Evolutionary conservation across 2,329 filamentous ascomycete species (phyloP).

Genomic region (Xylaria sp.): DNA sequence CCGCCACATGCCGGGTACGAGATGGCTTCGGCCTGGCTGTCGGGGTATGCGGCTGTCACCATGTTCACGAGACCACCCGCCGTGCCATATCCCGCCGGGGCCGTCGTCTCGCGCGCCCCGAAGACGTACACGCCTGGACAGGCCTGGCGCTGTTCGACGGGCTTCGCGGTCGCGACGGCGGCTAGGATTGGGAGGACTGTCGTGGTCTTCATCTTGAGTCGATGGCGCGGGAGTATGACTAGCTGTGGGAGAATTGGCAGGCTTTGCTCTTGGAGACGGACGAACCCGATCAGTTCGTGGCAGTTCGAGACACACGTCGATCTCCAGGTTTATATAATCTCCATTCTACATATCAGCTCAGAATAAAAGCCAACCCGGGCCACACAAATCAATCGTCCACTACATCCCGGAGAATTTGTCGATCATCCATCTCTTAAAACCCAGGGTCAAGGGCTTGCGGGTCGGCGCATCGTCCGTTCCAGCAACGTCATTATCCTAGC

Average conservation of each 20-base stretch:
- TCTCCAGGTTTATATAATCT: slow-evolving; percentile 17
- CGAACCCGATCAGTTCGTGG: not conserved
- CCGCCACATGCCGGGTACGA: slow-evolving; percentile 68
- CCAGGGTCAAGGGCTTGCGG: not conserved
- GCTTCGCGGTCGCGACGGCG: slow-evolving; percentile 24
- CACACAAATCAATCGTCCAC: not conserved
- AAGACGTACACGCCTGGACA: slow-evolving; percentile 37
- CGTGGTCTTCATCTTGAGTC: slow-evolving; percentile 18
- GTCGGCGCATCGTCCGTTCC: slow-evolving; percentile 1
- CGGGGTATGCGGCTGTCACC: slow-evolving; percentile 46
- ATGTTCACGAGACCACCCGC: slow-evolving; percentile 36
- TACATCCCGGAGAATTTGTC: not conserved
- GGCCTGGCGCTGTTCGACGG: slow-evolving; percentile 26
- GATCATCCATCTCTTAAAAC: not conserved
- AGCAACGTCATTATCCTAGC: not conserved
- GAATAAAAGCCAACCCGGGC: too few relatives aligned
- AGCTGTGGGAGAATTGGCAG: too few relatives aligned
- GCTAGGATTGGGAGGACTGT: slow-evolving; percentile 17
- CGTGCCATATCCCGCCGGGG: slow-evolving; percentile 30
- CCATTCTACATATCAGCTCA: too few relatives aligned
- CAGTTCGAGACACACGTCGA: not conserved
- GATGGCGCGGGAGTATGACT: too few relatives aligned
- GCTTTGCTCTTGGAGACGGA: not conserved
- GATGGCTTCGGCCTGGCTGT: slow-evolving; percentile 58
- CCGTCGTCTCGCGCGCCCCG: slow-evolving; percentile 40